Base-by-base conservation (phyloP, 768 basidiomycete genomes). In the Rhodocollybia butyracea region DNA sequence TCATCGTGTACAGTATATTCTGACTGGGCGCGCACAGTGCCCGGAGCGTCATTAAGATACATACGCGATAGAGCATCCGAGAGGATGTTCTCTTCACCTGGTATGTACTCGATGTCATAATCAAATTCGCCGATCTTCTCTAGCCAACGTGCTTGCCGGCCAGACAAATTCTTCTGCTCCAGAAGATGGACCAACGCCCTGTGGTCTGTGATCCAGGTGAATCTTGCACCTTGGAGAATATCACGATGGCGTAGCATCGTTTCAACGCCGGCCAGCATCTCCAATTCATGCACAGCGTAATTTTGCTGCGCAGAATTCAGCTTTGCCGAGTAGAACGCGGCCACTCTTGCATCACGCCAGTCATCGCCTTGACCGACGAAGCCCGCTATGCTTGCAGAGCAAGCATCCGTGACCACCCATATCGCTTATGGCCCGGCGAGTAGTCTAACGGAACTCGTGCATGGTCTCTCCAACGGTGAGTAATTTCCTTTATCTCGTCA, bases 401-500 rank as follows among this genome's bases (percentile, higher is more conserved):
- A 57, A 12, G 57, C 59, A 38, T 65, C 57, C 0, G 48, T 59
- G 5, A 60, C 51, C 6, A 65, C 17, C 24, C 48, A 55, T 5
- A 64, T 59, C 15, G 39, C 12, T 38, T 26, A 0, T 32, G 30
- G 38, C 48, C 46, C 0, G 12, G 22, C 1, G n/a, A n/a, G 41
- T 58, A 63, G 51, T 60, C 58, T 19, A 52, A 15, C 8, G 52
- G 43, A 22, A 51, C 26, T n/a, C 59, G 36, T 24, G 11, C 19
- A 24, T 57, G 48, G 30, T 34, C 15, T 24, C 53, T 29, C 54
- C 57, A 24, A 0, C 22, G 21, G 3, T 63, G 19, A 0, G 66
- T 66, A 0, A 70, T 29, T 0, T 27, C 26, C 54, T 77, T 73
- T 5, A 76, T 64, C 1, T 66, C 61, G 6, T 75, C 65, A 52